These are phyloP conservation scores for Gardenia jasminoides DNA, from an alignment of 257 asterid genomes.

Conservation along the genomic window DNA sequence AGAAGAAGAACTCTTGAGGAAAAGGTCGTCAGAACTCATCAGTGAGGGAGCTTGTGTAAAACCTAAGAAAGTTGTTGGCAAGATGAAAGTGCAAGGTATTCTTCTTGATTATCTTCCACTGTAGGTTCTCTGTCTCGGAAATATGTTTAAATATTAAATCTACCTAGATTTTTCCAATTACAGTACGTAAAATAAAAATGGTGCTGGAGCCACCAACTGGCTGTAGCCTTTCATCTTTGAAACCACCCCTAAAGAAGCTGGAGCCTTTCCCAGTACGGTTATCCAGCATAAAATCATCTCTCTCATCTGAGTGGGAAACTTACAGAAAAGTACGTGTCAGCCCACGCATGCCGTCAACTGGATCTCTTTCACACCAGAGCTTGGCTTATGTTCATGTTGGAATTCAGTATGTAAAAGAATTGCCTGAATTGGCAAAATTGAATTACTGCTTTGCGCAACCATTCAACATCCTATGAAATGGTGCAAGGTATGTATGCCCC, in stretches of 20 bases:
- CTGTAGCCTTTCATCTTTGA: conserved; percentile 65
- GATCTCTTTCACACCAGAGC: conserved; percentile 61
- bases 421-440: conserved; percentile 76
- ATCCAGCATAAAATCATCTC: conserved; percentile 61
- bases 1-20: conserved; percentile 78
- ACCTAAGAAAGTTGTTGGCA: conserved; percentile 80
- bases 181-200: conserved; percentile 89
- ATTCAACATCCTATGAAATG: conserved; percentile 56
- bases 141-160: not conserved
- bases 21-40: conserved; percentile 61
- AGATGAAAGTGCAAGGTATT: conserved; percentile 84
- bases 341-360: conserved; percentile 48
- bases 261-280: conserved; percentile 61
- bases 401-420: conserved; percentile 72
- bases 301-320: conserved; percentile 73
- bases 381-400: conserved; percentile 59
- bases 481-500: conserved; percentile 58
- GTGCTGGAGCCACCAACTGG: conserved; percentile 87
- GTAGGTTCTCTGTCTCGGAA: not conserved
- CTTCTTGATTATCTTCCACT: not conserved
- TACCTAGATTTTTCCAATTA: conserved; percentile 18
- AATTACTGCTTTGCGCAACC: conserved; percentile 63
- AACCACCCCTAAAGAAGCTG: conserved; percentile 57
- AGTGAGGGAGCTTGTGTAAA: conserved; percentile 77
- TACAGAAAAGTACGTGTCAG: conserved; percentile 52